Conservation (phyloP, 1,284 basidiomycete genomes). For the Leccinum olivaceoglutinosum region DNA sequence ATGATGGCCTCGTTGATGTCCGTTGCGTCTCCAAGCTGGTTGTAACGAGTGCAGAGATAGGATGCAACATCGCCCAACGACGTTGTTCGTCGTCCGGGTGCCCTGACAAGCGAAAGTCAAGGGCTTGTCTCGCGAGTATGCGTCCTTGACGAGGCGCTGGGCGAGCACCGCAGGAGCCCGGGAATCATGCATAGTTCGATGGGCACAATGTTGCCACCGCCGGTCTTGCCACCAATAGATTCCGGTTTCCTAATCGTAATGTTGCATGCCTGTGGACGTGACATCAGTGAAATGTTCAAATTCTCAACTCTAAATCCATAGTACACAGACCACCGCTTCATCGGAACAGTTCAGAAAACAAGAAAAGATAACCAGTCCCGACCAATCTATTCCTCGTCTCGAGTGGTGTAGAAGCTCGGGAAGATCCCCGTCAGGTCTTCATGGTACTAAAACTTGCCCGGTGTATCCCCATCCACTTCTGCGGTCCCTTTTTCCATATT, state of each 20-base stretch:
- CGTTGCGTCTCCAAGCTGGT: no score
- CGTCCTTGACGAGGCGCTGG: no score
- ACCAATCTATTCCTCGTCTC: conserved; percentile 4
- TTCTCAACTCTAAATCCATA: background rate
- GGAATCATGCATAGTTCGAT: conserved; percentile 36
- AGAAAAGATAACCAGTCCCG: background rate
- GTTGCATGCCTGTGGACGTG: conserved; percentile 21
- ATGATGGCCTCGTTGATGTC: no score
- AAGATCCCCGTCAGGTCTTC: conserved; percentile 31
- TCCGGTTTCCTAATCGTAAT: conserved; percentile 28
- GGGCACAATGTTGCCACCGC: conserved; percentile 33
- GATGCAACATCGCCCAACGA: no score
- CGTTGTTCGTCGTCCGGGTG: no score
- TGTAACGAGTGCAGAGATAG: no score
- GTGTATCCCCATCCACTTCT: background rate
- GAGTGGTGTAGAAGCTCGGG: conserved; percentile 29
- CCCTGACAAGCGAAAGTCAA: no score
- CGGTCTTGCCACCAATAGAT: conserved; percentile 33
- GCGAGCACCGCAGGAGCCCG: no score
- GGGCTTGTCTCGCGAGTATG: no score
- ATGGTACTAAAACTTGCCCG: conserved; percentile 29
- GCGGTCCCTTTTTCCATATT: background rate
- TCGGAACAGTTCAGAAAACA: background rate
- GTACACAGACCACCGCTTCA: background rate
- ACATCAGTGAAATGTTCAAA: no score